Conservation (phyloP, 352 stramenopile genomes). For the Pythium oligandrum region DNA sequence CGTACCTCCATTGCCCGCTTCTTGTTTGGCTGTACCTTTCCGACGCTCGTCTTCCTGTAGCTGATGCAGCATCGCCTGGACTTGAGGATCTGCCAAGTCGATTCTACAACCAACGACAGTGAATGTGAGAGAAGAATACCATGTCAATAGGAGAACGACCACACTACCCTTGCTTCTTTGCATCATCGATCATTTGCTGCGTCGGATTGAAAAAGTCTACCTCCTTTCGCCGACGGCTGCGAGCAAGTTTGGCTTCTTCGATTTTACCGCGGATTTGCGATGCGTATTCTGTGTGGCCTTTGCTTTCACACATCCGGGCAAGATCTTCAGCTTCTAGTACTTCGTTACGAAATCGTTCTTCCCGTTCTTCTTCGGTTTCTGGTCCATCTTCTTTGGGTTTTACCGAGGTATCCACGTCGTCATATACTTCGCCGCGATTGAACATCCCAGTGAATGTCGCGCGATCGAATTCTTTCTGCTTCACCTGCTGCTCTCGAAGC, state of each 20-base stretch:
- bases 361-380: slow-evolving; percentile 20
- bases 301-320: slow-evolving; percentile 60
- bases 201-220: slow-evolving; percentile 81
- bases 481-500: slow-evolving; percentile 56
- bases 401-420: slow-evolving; percentile 17
- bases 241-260: slow-evolving; percentile 39
- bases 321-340: slow-evolving; percentile 66
- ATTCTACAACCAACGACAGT: slow-evolving; percentile 33
- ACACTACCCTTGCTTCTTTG: slow-evolving; percentile 62
- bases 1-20: not conserved
- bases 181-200: slow-evolving; percentile 70
- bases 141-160: not conserved
- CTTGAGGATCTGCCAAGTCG: slow-evolving; percentile 60
- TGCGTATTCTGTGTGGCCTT: slow-evolving; percentile 53
- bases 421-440: slow-evolving; percentile 58
- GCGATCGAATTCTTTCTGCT: slow-evolving; percentile 63
- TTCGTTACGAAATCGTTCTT: slow-evolving; percentile 53
- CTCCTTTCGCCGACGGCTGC: slow-evolving; percentile 39
- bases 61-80: slow-evolving; percentile 80
- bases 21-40: slow-evolving; percentile 8
- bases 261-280: slow-evolving; percentile 64
- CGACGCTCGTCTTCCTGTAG: slow-evolving; percentile 64
- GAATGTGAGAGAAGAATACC: not conserved
- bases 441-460: slow-evolving; percentile 85
- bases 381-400: slow-evolving; percentile 3